These are phyloP conservation scores for Metschnikowia aberdeeniae DNA, from an alignment of 805 yeast genomes.

Conservation along the genomic window DNA sequence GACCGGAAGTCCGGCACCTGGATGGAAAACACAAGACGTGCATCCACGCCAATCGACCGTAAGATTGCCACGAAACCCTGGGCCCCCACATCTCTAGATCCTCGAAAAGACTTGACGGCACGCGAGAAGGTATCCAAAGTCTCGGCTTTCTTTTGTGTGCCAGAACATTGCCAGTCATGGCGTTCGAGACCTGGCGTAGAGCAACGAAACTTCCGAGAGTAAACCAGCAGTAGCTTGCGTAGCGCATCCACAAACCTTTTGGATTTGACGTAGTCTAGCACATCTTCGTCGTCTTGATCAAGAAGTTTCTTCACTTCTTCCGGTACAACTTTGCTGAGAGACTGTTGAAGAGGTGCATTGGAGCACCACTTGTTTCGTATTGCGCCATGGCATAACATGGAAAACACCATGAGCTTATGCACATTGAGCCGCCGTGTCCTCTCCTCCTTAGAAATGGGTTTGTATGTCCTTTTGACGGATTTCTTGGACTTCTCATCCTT, in stretches of 20 bases:
- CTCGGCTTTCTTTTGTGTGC: conserved; percentile 18
- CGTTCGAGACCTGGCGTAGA: conserved; percentile 35
- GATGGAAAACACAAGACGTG: conserved; percentile 74
- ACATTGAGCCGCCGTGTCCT: conserved; percentile 45
- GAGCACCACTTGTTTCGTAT: conserved; percentile 74
- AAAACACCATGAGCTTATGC: conserved; percentile 57
- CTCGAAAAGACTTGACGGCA: conserved; percentile 46
- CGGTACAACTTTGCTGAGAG: conserved; percentile 47
- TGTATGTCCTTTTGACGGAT: conserved; percentile 24
- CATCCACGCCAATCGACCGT: conserved; percentile 64
- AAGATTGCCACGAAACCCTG: conserved; percentile 82
- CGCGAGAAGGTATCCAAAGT: conserved; percentile 41
- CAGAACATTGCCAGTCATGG: conserved; percentile 26
- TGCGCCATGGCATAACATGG: conserved; percentile 63
- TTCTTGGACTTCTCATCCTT: conserved; percentile 13
- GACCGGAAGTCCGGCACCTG: conserved; percentile 77
- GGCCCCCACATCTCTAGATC: conserved; percentile 75
- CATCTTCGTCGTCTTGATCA: conserved; percentile 18
- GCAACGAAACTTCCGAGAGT: conserved; percentile 54
- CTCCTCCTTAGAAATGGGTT: conserved; percentile 51
- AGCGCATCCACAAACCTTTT: conserved; percentile 74
- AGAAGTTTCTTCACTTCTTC: conserved; percentile 43
- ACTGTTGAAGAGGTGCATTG: conserved; percentile 36
- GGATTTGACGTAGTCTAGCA: conserved; percentile 42
- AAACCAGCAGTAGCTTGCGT: conserved; percentile 59